Conservation (phyloP, 306 rosid species). For the Vachellia collinsii region DNA sequence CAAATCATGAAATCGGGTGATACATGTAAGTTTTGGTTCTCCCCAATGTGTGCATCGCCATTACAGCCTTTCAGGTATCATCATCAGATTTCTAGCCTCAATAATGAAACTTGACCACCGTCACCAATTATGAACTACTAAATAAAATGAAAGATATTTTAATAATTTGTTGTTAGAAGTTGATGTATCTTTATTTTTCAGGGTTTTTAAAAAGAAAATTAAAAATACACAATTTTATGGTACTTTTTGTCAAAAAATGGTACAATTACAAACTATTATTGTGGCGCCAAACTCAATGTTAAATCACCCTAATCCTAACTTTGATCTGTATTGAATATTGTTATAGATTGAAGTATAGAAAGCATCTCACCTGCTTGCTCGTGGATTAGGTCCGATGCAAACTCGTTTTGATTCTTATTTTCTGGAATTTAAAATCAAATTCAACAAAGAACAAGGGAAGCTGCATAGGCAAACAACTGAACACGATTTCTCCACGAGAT, state of each 20-base stretch:
- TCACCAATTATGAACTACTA: too few relatives aligned
- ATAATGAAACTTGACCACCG: slow-evolving; percentile 8
- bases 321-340: not conserved
- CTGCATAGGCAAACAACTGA: slow-evolving; percentile 70
- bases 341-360: not conserved
- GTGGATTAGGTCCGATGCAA: slow-evolving; percentile 86
- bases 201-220: too few relatives aligned
- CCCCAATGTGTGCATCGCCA: not conserved
- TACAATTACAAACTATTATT: too few relatives aligned
- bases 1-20: slow-evolving; percentile 25
- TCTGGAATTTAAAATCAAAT: slow-evolving; percentile 88
- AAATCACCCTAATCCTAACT: not conserved
- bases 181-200: too few relatives aligned
- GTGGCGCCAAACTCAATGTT: not conserved
- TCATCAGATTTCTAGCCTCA: slow-evolving; percentile 6
- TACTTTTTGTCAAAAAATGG: too few relatives aligned
- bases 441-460: slow-evolving; percentile 65
- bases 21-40: not conserved
- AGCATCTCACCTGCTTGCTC: slow-evolving; percentile 53
- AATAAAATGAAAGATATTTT: too few relatives aligned
- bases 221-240: too few relatives aligned
- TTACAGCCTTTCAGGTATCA: not conserved
- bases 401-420: slow-evolving; percentile 79
- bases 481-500: slow-evolving; percentile 83
- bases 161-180: too few relatives aligned